Percentiles rank a stretch among this genome's conserved stretches.
phyloP scores from a whole-genome alignment of 2,329 filamentous ascomycete species.

The Penicillium sp. region DNA sequence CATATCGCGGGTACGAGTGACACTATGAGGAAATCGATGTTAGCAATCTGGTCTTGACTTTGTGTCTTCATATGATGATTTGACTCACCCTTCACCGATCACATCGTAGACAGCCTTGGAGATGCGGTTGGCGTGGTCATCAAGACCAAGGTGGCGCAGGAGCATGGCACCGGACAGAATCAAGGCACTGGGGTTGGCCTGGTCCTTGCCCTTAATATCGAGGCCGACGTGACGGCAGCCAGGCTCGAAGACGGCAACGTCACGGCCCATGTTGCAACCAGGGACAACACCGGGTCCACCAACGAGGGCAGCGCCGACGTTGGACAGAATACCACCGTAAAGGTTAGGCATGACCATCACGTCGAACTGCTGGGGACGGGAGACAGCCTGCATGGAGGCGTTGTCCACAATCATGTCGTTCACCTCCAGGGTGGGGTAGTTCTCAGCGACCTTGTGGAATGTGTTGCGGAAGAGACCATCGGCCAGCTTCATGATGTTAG shows the following conservation, averaged over 20 bases:
- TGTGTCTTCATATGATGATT: not conserved
- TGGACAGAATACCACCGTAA: constrained; percentile 97
- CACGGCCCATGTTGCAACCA: constrained; percentile 98
- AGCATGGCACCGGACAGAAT: constrained; percentile 96
- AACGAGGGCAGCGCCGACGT: constrained; percentile 95
- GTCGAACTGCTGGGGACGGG: constrained; percentile 94
- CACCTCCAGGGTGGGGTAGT: constrained; percentile 91
- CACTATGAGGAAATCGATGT: constrained; percentile 49
- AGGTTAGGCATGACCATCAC: constrained; percentile 99
- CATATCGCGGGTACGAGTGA: constrained; percentile 91
- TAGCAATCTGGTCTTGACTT: not conserved
- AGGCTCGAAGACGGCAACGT: constrained; percentile 97
- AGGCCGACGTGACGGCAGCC: constrained; percentile 98
- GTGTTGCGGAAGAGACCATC: constrained; percentile 98
- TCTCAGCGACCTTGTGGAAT: constrained; percentile 87
- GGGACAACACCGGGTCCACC: constrained; percentile 96
- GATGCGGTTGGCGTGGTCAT: constrained; percentile 97
- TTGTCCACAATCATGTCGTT: constrained; percentile 99
- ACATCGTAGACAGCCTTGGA: constrained; percentile 74
- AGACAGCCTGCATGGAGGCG: constrained; percentile 98
- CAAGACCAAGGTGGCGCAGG: constrained; percentile 90
- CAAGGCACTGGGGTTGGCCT: constrained; percentile 96
- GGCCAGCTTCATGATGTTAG: constrained; percentile 99
- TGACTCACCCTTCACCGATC: constrained; percentile 84
- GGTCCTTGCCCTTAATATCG: constrained; percentile 99